Evolutionary conservation across 345 rosid genomes (phyloP), one percentile per base, ranked within the genome.

Genomic region (Acer negundo): DNA sequence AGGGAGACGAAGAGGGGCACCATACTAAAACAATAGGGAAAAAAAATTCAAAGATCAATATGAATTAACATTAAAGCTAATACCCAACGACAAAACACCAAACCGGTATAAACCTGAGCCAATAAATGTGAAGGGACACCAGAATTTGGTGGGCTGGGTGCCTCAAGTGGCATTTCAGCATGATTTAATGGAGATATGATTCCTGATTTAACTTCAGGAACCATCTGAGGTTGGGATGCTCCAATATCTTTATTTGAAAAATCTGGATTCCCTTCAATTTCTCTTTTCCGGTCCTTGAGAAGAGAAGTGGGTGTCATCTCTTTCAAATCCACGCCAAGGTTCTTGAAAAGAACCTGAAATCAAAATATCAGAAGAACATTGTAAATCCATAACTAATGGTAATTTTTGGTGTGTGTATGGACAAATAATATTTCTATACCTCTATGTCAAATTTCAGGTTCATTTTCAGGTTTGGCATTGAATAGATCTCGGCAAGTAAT

Each of bases 391-490:
- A 20, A 61, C 62, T 31, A 20, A 73, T 0, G 16, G 10, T 6
- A 0, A 12, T 3, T 19, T 10, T 16, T 0, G 38, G 70, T 19
- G 10, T 19, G 10, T 26, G 64, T 4, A 46, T 51, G 19, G 51
- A 31, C 55, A 76, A 31, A n/a, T 16, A 38, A 38, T 31, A 73
- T 68, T 46, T 23, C 23, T 49, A 72, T 79, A 95, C 99, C 99
- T 96, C 99, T 80, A 96, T 94, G 76, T 96, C 99, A 90, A 96
- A 96, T 84, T 94, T 96, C 51, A 96, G 92, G 79, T 96, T 96
- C 99, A 96, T 96, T 88, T 96, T 96, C 78, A 96, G 87, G 84
- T 96, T 96, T 20, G 97, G 99, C 97, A 96, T 91, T 74, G 94
- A 87, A 79, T 96, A 96, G 72, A 95, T 96, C 89, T 96, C 99